These are phyloP conservation scores for Ustilago curta DNA, from an alignment of 1,284 basidiomycete species.

Conservation along the genomic window DNA sequence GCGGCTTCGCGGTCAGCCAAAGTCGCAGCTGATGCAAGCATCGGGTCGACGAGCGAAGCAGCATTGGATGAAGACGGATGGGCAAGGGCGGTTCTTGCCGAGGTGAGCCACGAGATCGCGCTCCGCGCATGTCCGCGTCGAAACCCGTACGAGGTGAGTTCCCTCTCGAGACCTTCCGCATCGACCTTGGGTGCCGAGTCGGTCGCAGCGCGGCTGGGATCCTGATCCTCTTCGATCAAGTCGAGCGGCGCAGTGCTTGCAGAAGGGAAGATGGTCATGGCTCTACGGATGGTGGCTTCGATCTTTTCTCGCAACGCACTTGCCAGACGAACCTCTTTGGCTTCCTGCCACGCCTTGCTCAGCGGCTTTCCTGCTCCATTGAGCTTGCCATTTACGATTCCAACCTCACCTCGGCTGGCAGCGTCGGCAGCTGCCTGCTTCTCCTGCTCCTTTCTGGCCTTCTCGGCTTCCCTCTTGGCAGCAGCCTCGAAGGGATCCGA, in stretches of 20 bases:
- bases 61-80: constrained; percentile 13
- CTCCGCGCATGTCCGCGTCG: constrained; percentile 61
- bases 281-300: constrained; percentile 84
- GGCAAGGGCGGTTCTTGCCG: constrained; percentile 49
- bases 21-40: constrained; percentile 55
- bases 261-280: constrained; percentile 68
- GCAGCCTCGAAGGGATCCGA: constrained; percentile 67
- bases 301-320: constrained; percentile 80
- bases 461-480: constrained; percentile 57
- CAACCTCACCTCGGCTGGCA: constrained; percentile 31
- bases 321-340: constrained; percentile 88
- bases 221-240: constrained; percentile 39
- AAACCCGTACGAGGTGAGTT: constrained; percentile 63
- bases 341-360: constrained; percentile 75
- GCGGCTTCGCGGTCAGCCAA: constrained; percentile 74
- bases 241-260: constrained; percentile 45
- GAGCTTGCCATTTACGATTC: constrained; percentile 36
- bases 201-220: constrained; percentile 5
- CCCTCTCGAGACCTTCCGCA: constrained; percentile 43
- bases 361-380: constrained; percentile 53
- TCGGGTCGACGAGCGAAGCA: constrained; percentile 41
- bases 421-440: constrained; percentile 41
- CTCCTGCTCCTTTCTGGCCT: constrained; percentile 54
- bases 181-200: constrained; percentile 32
- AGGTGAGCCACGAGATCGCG: constrained; percentile 57